Percentiles rank a stretch among this genome's conserved stretches.
phyloP scores from a whole-genome alignment of 768 basidiomycete genomes.

The Pisolithus marmoratus region DNA sequence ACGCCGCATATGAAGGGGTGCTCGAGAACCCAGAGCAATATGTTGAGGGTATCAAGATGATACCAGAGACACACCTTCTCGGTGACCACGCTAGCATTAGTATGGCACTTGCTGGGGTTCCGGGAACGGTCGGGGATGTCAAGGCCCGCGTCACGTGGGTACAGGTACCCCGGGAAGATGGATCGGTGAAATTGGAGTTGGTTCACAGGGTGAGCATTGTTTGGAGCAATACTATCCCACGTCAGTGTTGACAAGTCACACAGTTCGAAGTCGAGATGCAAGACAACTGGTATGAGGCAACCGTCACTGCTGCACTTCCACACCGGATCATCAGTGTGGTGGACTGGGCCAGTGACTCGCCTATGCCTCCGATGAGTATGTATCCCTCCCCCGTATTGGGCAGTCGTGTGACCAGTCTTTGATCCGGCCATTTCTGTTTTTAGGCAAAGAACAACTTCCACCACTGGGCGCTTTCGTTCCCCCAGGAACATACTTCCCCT shows the following conservation, averaged over 20 bases:
- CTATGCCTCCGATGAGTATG: slow-evolving; percentile 24
- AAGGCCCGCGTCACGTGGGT: slow-evolving; percentile 76
- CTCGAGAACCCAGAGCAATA: slow-evolving; percentile 46
- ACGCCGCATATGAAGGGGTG: slow-evolving; percentile 37
- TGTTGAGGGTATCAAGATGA: slow-evolving; percentile 43
- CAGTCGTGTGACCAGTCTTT: not conserved
- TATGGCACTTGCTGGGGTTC: slow-evolving; percentile 39
- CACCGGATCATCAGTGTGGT: slow-evolving; percentile 83
- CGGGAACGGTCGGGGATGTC: slow-evolving; percentile 75
- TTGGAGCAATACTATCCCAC: not conserved
- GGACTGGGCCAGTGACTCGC: slow-evolving; percentile 89
- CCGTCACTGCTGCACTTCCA: slow-evolving; percentile 68
- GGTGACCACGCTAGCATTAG: slow-evolving; percentile 37
- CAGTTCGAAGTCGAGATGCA: slow-evolving; percentile 90
- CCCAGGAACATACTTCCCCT: slow-evolving; percentile 15
- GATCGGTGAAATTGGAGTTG: slow-evolving; percentile 55
- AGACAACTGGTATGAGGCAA: slow-evolving; percentile 94
- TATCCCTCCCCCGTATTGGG: not conserved
- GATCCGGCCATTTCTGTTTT: slow-evolving; percentile 26
- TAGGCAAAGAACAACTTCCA: slow-evolving; percentile 15
- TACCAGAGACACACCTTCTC: slow-evolving; percentile 39
- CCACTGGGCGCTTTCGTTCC: slow-evolving; percentile 21
- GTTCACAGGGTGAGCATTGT: slow-evolving; percentile 41
- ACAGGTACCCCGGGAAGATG: slow-evolving; percentile 68
- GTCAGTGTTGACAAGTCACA: not conserved